These are phyloP conservation scores for Suillus subaureus DNA, from an alignment of 768 basidiomycete species.

Conservation along the genomic window DNA sequence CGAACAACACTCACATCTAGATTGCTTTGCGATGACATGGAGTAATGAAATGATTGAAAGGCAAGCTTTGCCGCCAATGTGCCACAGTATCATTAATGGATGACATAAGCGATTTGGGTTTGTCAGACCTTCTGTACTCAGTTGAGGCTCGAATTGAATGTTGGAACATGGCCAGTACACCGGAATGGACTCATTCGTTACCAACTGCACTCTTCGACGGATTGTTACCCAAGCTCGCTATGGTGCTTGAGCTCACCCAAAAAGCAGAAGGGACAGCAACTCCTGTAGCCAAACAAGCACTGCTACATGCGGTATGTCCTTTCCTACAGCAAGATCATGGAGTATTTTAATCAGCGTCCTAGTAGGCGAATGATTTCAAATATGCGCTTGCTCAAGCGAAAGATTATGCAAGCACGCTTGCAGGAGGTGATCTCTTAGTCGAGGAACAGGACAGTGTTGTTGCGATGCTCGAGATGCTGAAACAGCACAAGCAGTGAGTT, in stretches of 20 bases:
- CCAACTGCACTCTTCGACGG: constrained; percentile 55
- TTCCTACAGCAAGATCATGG: background rate
- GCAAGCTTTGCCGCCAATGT: background rate
- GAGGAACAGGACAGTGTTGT: constrained; percentile 75
- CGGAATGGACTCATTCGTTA: constrained; percentile 19
- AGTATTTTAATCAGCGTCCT: background rate
- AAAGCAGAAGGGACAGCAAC: constrained; percentile 54
- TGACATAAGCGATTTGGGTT: constrained; percentile 11
- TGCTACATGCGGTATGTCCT: constrained; percentile 63
- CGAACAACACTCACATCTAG: constrained; percentile 44
- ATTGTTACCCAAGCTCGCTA: constrained; percentile 61
- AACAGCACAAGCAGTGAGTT: constrained; percentile 62
- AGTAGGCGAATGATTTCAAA: constrained; percentile 76
- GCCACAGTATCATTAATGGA: background rate
- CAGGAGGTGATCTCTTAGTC: constrained; percentile 72
- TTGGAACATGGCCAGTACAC: constrained; percentile 3
- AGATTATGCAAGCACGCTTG: constrained; percentile 56
- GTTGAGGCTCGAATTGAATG: background rate
- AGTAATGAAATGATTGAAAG: background rate
- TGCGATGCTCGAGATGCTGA: constrained; percentile 62
- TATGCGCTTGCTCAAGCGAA: constrained; percentile 58
- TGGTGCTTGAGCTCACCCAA: constrained; percentile 62
- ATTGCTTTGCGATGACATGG: constrained; percentile 47
- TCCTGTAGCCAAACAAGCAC: constrained; percentile 62
- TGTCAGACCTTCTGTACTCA: too few species aligned